Conservation (phyloP, 208 protist species). For the Trypanosoma lewisi region DNA sequence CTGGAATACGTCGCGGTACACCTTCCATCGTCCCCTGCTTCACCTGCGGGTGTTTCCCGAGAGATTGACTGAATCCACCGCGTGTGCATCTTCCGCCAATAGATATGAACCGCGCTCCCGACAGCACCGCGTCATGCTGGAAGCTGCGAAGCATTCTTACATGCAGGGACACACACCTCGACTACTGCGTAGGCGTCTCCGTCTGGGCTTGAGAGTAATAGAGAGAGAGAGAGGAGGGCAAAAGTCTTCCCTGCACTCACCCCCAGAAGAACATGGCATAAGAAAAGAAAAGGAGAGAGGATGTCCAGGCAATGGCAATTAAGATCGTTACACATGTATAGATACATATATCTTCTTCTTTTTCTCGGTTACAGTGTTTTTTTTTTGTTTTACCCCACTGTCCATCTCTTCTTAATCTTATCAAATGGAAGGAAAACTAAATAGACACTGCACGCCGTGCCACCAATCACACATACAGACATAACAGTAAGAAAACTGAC, state of each 20-base stretch:
- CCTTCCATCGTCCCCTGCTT: slow-evolving; percentile 39
- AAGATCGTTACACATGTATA: neutral
- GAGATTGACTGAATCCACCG: slow-evolving; percentile 33
- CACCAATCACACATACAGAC: neutral
- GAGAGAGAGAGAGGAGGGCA: neutral
- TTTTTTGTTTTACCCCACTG: neutral
- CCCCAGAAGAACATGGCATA: slow-evolving; percentile 7
- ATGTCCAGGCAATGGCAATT: neutral
- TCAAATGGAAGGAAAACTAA: neutral
- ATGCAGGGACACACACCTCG: neutral
- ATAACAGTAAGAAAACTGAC: too few relatives aligned
- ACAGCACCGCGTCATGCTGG: neutral
- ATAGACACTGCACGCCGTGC: neutral
- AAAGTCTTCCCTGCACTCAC: neutral
- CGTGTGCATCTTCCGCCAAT: slow-evolving; percentile 36
- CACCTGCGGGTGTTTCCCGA: slow-evolving; percentile 52
- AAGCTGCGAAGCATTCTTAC: slow-evolving; percentile 7
- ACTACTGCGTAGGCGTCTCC: too few relatives aligned
- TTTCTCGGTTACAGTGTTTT: neutral
- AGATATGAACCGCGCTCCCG: slow-evolving; percentile 13
- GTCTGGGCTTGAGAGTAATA: too few relatives aligned
- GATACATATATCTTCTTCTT: neutral
- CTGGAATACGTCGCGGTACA: slow-evolving; percentile 57
- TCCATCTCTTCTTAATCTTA: too few relatives aligned
- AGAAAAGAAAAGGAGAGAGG: slow-evolving; percentile 11